Percentiles rank a stretch among this genome's conserved stretches.
Conservation (phyloP, 768 basidiomycete genomes). For the Cubamyces lactineus region DNA sequence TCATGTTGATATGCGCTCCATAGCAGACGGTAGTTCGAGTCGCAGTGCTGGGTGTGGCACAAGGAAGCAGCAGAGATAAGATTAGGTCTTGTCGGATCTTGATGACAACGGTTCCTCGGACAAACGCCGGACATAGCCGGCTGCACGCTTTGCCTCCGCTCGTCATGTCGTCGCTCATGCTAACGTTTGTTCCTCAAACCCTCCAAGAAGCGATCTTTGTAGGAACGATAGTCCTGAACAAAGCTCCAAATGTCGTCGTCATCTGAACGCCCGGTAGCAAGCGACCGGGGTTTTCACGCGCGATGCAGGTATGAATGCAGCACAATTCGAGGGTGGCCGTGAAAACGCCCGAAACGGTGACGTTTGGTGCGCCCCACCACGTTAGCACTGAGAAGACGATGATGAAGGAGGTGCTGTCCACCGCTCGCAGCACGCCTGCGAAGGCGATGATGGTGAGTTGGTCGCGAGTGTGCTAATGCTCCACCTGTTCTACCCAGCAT, state of each 20-base stretch:
- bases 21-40: too few species aligned
- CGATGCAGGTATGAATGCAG: not conserved
- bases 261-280: not conserved
- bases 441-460: conserved; percentile 14
- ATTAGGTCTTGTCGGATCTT: not conserved
- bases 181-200: not conserved
- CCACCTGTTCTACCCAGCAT: conserved; percentile 1
- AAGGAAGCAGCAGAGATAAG: not conserved
- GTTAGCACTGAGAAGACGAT: too few species aligned
- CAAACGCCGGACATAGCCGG: not conserved
- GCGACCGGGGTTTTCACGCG: not conserved
- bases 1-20: too few species aligned
- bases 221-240: not conserved
- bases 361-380: conserved; percentile 7
- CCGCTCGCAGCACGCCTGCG: not conserved
- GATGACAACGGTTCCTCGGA: too few species aligned
- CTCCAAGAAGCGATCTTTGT: not conserved
- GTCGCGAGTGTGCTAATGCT: not conserved
- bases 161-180: not conserved
- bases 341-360: conserved; percentile 6
- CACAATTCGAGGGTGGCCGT: conserved; percentile 5
- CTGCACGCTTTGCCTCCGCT: not conserved
- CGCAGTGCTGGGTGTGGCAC: too few species aligned
- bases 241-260: not conserved
- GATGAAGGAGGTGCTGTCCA: too few species aligned